Conservation (phyloP, 208 protist genomes). For the Lotmaria passim region DNA sequence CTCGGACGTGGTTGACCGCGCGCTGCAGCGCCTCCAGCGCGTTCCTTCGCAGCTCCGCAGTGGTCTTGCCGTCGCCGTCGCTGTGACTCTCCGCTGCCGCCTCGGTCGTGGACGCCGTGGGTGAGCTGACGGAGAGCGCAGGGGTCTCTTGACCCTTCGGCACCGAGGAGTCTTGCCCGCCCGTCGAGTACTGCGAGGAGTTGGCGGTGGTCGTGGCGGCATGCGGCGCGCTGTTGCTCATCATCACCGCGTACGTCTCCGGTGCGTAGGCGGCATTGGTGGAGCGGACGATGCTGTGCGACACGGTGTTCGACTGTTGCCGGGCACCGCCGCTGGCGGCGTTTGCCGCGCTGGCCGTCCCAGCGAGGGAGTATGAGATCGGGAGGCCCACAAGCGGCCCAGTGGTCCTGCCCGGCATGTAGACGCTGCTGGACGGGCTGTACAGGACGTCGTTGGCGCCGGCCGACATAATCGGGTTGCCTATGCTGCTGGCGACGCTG, state of each 20-base stretch:
- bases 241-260: not conserved
- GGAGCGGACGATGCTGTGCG: conserved; percentile 29
- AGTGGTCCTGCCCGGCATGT: conserved; percentile 1
- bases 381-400: conserved; percentile 19
- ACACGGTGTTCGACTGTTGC: conserved; percentile 29
- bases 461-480: not conserved
- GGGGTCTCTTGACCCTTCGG: not conserved
- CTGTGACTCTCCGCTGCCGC: not conserved
- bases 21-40: conserved; percentile 32
- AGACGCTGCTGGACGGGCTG: not conserved
- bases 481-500: not conserved
- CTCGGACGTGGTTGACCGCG: conserved; percentile 28
- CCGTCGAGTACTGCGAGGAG: conserved; percentile 2
- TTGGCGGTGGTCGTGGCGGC: not conserved
- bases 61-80: not conserved
- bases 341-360: not conserved
- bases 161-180: not conserved
- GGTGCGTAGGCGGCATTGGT: conserved; percentile 15
- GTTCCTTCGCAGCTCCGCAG: not conserved
- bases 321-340: not conserved
- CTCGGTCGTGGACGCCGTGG: not conserved
- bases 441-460: not conserved
- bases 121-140: not conserved
- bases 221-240: too few species aligned
- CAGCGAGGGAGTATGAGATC: conserved; percentile 8